These are phyloP conservation scores for Alisma plantagoaquatica DNA, from an alignment of 106 monocot genomes.

Conservation along the genomic window DNA sequence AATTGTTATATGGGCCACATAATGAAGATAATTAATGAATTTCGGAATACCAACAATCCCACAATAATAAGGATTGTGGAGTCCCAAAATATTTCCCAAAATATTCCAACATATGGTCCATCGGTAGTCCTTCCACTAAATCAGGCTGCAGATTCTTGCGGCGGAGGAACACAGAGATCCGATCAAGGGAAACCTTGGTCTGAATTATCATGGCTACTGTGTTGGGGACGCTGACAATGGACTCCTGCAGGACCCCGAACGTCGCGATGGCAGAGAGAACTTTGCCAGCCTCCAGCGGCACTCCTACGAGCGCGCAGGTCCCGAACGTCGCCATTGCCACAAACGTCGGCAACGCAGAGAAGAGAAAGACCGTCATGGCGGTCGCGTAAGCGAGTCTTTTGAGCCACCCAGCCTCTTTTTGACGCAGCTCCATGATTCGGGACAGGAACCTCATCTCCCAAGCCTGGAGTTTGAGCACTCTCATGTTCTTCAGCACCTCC, in stretches of 20 bases:
- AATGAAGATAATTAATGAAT: too few species aligned
- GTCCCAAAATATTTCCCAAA: constrained; percentile 31
- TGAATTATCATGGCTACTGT: constrained; percentile 85
- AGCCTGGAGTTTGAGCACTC: constrained; percentile 90
- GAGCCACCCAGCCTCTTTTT: constrained; percentile 72
- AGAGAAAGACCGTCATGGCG: constrained; percentile 80
- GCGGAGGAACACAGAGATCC: constrained; percentile 62
- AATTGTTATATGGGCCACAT: too few species aligned
- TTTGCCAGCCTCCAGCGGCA: constrained; percentile 72
- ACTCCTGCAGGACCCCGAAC: constrained; percentile 91
- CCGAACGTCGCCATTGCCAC: constrained; percentile 81
- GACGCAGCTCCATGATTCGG: constrained; percentile 83
- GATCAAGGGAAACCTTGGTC: constrained; percentile 86
- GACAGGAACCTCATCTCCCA: constrained; percentile 86
- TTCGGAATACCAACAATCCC: too few species aligned
- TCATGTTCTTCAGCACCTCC: constrained; percentile 93
- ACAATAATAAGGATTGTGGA: too few species aligned
- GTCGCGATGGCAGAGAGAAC: constrained; percentile 94
- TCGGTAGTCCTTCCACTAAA: constrained; percentile 79
- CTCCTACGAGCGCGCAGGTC: constrained; percentile 72
- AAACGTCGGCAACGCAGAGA: constrained; percentile 96
- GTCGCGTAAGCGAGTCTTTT: constrained; percentile 72
- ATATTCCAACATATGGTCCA: constrained; percentile 54
- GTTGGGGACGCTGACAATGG: constrained; percentile 91
- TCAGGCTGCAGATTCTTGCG: too few species aligned